phyloP scores from a whole-genome alignment of 1,284 basidiomycete species.

The Cutaneotrichosporon cyanovorans region DNA sequence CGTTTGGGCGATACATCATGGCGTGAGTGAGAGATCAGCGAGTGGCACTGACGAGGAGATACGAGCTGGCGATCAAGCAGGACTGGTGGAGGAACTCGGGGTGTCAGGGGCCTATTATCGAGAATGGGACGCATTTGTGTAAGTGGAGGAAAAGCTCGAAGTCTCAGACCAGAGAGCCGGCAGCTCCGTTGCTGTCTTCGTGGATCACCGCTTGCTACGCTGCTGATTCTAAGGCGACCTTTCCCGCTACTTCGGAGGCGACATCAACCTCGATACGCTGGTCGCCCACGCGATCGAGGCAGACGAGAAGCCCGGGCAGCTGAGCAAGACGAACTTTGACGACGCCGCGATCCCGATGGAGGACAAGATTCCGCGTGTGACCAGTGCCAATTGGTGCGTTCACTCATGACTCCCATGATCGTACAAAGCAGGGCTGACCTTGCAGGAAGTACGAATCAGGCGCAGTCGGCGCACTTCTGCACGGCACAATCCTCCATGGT shows the following conservation, averaged over 20 bases:
- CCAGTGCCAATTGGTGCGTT: conserved; percentile 44
- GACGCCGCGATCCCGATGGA: conserved; percentile 44
- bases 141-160: too few relatives aligned
- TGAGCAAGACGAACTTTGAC: conserved; percentile 48
- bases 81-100: conserved; percentile 54
- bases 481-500: conserved; percentile 36
- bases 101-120: conserved; percentile 49
- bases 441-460: conserved; percentile 39
- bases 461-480: conserved; percentile 39
- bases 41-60: background rate
- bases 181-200: too few relatives aligned
- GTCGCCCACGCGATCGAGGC: conserved; percentile 37
- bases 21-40: conserved; percentile 39
- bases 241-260: conserved; percentile 51
- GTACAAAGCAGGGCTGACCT: too few relatives aligned
- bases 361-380: conserved; percentile 45
- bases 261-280: conserved; percentile 49
- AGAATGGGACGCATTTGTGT: conserved; percentile 50
- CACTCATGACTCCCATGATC: conserved; percentile 6
- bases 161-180: too few relatives aligned
- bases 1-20: conserved; percentile 48
- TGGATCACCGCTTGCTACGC: too few relatives aligned
- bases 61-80: conserved; percentile 6
- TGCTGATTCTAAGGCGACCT: conserved; percentile 22
- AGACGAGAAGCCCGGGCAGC: conserved; percentile 46